A percentile compares a stretch with the other conserved stretches of the same genome.
These are phyloP conservation scores for Senna siamea DNA, from an alignment of 306 rosid genomes.

Conservation along the genomic window DNA sequence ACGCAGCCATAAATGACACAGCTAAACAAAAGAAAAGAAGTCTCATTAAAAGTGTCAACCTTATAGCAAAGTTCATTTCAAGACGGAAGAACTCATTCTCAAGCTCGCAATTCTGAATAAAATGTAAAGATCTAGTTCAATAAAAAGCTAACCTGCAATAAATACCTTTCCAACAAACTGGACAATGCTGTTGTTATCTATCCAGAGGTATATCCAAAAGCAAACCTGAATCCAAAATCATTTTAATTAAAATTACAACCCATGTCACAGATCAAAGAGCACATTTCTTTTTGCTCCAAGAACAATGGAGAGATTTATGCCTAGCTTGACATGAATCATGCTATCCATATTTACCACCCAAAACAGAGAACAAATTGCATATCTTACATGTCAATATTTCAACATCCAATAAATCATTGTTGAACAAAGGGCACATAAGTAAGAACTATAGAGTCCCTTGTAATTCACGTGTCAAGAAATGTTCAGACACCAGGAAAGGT, in stretches of 20 bases:
- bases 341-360: not conserved
- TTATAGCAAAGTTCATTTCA: slow-evolving; percentile 18
- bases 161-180: slow-evolving; percentile 75
- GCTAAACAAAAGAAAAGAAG: slow-evolving; percentile 48
- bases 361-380: slow-evolving; percentile 23
- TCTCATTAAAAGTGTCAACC: slow-evolving; percentile 11
- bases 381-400: slow-evolving; percentile 18
- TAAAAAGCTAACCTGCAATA: slow-evolving; percentile 78
- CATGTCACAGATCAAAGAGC: slow-evolving; percentile 19
- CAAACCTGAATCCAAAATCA: slow-evolving; percentile 60
- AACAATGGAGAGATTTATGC: slow-evolving; percentile 7
- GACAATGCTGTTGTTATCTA: slow-evolving; percentile 61
- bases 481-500: slow-evolving; percentile 8
- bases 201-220: slow-evolving; percentile 90
- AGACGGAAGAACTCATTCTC: slow-evolving; percentile 28
- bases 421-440: not conserved
- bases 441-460: slow-evolving; percentile 9
- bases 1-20: slow-evolving; percentile 85
- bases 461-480: not conserved
- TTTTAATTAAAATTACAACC: slow-evolving; percentile 26
- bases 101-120: slow-evolving; percentile 14
- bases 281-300: not conserved
- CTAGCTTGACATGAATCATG: not conserved
- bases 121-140: slow-evolving; percentile 26
- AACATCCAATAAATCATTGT: slow-evolving; percentile 4